Percentiles rank a stretch among this genome's conserved stretches.
Conservation (phyloP, 192 early-diverging fungal species). For the Geranomyces variabilis region DNA sequence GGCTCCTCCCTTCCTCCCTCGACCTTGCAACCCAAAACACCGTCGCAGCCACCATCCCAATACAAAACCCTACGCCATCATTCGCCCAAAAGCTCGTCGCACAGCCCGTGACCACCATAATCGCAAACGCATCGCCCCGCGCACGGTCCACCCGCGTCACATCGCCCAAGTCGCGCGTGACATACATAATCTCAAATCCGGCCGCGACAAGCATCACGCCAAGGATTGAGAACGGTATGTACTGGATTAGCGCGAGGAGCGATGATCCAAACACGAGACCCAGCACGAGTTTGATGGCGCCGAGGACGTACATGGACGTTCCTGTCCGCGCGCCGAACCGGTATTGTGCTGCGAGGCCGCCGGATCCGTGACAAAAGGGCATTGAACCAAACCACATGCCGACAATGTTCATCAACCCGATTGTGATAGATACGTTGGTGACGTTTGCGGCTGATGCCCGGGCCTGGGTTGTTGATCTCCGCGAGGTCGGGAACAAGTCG, state of each 20-base stretch:
- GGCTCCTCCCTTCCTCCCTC: background rate
- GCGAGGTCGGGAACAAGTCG: constrained; percentile 73
- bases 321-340: constrained; percentile 88
- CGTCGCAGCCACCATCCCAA: constrained; percentile 60
- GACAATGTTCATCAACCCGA: constrained; percentile 81
- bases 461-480: background rate
- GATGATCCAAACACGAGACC: constrained; percentile 86
- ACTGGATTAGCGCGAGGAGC: constrained; percentile 67
- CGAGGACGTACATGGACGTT: constrained; percentile 77
- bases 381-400: constrained; percentile 81
- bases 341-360: constrained; percentile 93
- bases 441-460: constrained; percentile 27
- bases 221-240: constrained; percentile 77
- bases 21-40: constrained; percentile 39
- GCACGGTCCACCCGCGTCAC: background rate
- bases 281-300: constrained; percentile 72
- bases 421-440: constrained; percentile 54
- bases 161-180: constrained; percentile 53
- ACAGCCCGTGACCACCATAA: constrained; percentile 73
- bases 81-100: constrained; percentile 76
- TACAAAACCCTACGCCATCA: constrained; percentile 80
- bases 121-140: constrained; percentile 57
- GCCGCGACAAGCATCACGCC: constrained; percentile 88
- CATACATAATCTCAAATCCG: constrained; percentile 71
- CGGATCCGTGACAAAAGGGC: constrained; percentile 77